Percentiles rank a stretch among this genome's conserved stretches.
These are phyloP conservation scores for Coelastrella sp. DNA, from an alignment of 139 green algal genomes.

Conservation along the genomic window DNA sequence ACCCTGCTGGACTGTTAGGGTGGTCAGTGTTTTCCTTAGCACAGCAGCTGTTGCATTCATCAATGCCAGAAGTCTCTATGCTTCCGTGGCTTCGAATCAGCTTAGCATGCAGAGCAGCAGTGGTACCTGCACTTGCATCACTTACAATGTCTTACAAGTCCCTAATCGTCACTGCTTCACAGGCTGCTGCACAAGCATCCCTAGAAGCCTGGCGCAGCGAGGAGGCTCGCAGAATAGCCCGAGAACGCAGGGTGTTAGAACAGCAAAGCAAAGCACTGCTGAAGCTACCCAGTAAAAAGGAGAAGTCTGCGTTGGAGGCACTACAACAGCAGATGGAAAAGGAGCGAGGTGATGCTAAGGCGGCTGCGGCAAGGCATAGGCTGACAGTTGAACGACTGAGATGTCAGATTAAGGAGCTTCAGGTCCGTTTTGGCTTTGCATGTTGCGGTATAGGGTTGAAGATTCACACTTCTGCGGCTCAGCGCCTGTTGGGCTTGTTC, in stretches of 20 bases:
- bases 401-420: constrained; percentile 81
- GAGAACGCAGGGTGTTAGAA: constrained; percentile 81
- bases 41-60: too few species aligned
- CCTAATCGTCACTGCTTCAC: not conserved
- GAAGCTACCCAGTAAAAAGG: constrained; percentile 86
- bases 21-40: too few species aligned
- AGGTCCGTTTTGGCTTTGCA: constrained; percentile 53
- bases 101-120: not conserved
- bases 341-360: constrained; percentile 69
- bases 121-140: not conserved
- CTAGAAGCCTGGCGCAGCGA: constrained; percentile 66
- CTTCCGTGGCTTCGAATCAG: too few species aligned
- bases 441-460: too few species aligned
- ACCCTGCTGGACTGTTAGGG: too few species aligned
- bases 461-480: too few species aligned
- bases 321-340: constrained; percentile 76
- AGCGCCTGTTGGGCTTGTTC: too few species aligned
- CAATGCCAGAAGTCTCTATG: too few species aligned
- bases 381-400: constrained; percentile 87
- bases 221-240: constrained; percentile 67
- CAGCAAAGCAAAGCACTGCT: constrained; percentile 73
- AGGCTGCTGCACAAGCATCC: constrained; percentile 63
- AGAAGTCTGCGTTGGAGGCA: constrained; percentile 74
- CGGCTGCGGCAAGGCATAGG: constrained; percentile 79
- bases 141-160: not conserved